Evolutionary conservation across 495 filamentous ascomycete genomes (phyloP).

Genomic region (Tuber calosporum): DNA sequence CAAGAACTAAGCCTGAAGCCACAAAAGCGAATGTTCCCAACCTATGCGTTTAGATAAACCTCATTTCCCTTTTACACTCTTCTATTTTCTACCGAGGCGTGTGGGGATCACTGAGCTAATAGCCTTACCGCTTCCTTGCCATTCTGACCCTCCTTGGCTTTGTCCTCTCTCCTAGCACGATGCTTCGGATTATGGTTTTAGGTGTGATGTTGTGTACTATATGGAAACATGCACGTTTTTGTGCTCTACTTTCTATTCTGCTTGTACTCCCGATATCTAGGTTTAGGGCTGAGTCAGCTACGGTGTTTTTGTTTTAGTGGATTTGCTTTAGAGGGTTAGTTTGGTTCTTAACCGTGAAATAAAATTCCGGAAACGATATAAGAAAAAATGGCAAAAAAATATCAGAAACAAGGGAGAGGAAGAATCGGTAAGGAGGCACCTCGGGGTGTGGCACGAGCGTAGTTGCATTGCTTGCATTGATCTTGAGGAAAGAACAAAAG

Average conservation of each 20-base stretch:
- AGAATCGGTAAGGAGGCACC: not conserved
- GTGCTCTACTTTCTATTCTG: not conserved
- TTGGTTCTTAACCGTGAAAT: not conserved
- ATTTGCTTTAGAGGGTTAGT: not conserved
- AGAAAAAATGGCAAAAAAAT: not conserved
- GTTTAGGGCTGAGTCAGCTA: not conserved
- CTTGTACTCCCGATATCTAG: not conserved
- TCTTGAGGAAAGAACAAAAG: not conserved
- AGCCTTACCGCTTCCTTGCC: not conserved
- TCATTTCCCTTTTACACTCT: not conserved
- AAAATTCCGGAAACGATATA: not conserved
- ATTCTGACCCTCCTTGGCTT: not conserved
- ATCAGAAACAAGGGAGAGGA: not conserved
- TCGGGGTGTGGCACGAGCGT: not conserved
- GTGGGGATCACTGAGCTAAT: not conserved
- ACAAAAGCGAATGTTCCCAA: constrained; percentile 45
- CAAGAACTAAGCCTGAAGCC: constrained; percentile 59
- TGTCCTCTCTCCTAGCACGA: not conserved
- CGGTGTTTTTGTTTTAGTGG: not conserved
- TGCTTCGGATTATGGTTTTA: not conserved
- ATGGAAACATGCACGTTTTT: not conserved
- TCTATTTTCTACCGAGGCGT: not conserved
- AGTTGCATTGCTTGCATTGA: not conserved
- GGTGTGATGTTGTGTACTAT: not conserved
- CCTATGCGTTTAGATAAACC: constrained; percentile 44